Evolutionary conservation across 208 protist species (phyloP).

Genomic region (Hexamita inflata): DNA sequence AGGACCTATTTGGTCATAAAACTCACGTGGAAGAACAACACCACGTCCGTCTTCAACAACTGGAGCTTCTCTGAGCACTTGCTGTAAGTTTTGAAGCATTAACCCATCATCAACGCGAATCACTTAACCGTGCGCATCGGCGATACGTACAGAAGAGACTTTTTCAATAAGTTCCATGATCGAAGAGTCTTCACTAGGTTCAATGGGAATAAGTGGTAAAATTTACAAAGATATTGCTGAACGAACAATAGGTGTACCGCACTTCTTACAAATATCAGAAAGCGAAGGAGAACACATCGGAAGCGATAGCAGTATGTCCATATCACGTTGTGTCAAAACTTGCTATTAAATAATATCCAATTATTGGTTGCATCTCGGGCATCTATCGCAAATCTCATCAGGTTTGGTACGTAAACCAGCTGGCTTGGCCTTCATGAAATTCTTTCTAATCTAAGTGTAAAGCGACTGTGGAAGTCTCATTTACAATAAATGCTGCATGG

Average conservation of each 20-base stretch:
- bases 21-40: background rate
- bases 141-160: background rate
- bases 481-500: background rate
- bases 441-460: background rate
- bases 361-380: background rate
- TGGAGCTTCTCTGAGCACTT: background rate
- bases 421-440: background rate
- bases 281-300: background rate
- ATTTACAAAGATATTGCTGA: background rate
- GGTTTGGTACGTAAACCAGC: background rate
- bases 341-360: too few species aligned
- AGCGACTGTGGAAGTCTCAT: background rate
- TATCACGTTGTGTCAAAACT: too few species aligned
- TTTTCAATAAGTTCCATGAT: constrained; percentile 1
- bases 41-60: background rate
- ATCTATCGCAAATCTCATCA: background rate
- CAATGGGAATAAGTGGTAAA: background rate
- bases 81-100: background rate
- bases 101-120: background rate
- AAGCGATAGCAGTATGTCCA: background rate
- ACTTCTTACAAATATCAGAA: constrained; percentile 7
- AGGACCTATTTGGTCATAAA: background rate
- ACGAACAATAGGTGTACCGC: background rate
- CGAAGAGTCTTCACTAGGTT: background rate
- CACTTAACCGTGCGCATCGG: background rate